These are phyloP conservation scores for Fraxinus paxiana DNA, from an alignment of 305 asterid species.

Conservation along the genomic window DNA sequence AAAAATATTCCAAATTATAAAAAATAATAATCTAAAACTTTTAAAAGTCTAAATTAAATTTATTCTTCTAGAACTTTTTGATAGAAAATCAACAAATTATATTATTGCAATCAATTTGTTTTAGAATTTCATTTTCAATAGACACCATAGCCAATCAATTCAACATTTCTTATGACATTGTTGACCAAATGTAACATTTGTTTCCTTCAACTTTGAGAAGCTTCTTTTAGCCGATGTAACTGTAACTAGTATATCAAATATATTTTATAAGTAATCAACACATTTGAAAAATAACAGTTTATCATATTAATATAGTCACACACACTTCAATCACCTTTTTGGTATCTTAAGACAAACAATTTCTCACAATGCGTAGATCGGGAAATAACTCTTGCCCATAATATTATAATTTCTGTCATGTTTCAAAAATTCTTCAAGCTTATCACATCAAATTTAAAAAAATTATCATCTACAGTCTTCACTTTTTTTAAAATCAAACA, in stretches of 20 bases:
- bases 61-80: not conserved
- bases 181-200: not conserved
- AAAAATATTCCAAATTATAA: too few relatives aligned
- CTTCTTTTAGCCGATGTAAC: not conserved
- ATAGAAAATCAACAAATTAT: not conserved
- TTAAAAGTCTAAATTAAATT: not conserved
- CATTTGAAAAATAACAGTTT: not conserved
- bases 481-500: too few relatives aligned
- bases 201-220: not conserved
- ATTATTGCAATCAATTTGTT: not conserved
- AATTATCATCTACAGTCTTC: too few relatives aligned
- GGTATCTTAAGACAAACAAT: too few relatives aligned
- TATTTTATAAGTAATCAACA: not conserved
- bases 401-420: too few relatives aligned
- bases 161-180: too few relatives aligned
- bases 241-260: not conserved
- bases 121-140: not conserved
- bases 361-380: too few relatives aligned
- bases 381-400: too few relatives aligned
- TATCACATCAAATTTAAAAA: too few relatives aligned
- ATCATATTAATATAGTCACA: not conserved
- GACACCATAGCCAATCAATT: not conserved
- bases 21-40: too few relatives aligned
- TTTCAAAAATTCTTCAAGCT: too few relatives aligned
- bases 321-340: not conserved